A percentile compares a stretch with the other conserved stretches of the same genome.
phyloP scores from a whole-genome alignment of 192 early-diverging fungal genomes.

The Thamnidium elegans region DNA sequence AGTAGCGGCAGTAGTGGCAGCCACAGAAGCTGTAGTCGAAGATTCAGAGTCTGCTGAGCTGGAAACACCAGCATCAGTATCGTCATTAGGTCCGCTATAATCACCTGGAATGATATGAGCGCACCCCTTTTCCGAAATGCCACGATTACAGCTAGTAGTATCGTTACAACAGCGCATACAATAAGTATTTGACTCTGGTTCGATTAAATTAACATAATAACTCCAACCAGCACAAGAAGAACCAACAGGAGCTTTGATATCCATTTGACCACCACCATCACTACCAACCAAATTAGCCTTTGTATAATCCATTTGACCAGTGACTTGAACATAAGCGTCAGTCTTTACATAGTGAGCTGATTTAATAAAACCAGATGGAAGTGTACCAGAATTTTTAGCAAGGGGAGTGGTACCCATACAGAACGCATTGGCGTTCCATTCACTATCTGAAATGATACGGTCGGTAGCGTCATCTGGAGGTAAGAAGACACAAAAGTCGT shows the following conservation, averaged over 20 bases:
- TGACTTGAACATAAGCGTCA: slow-evolving; percentile 48
- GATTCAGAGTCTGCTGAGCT: too few relatives aligned
- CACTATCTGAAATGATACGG: slow-evolving; percentile 39
- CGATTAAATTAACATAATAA: slow-evolving; percentile 44
- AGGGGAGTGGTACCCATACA: slow-evolving; percentile 37
- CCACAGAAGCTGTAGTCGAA: too few relatives aligned
- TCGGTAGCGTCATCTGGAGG: slow-evolving; percentile 34
- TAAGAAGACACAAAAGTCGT: slow-evolving; percentile 40
- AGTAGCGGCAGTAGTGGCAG: too few relatives aligned
- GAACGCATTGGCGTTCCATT: slow-evolving; percentile 41
- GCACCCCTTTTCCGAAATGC: slow-evolving; percentile 47
- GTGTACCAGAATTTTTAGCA: slow-evolving; percentile 34
- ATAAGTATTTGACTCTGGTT: slow-evolving; percentile 38
- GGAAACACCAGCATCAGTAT: too few relatives aligned
- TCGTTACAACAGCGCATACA: slow-evolving; percentile 51
- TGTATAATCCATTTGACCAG: slow-evolving; percentile 45
- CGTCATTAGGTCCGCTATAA: slow-evolving; percentile 33
- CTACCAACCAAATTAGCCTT: slow-evolving; percentile 32
- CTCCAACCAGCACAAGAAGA: slow-evolving; percentile 41
- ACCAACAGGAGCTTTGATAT: slow-evolving; percentile 42
- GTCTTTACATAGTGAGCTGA: slow-evolving; percentile 35
- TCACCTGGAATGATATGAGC: slow-evolving; percentile 45
- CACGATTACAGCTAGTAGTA: slow-evolving; percentile 38
- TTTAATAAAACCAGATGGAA: slow-evolving; percentile 43
- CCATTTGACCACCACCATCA: slow-evolving; percentile 55